Percentiles rank a stretch among this genome's conserved stretches.
phyloP scores from a whole-genome alignment of 2,329 filamentous ascomycete species.

The Fusarium odoratissimum region DNA sequence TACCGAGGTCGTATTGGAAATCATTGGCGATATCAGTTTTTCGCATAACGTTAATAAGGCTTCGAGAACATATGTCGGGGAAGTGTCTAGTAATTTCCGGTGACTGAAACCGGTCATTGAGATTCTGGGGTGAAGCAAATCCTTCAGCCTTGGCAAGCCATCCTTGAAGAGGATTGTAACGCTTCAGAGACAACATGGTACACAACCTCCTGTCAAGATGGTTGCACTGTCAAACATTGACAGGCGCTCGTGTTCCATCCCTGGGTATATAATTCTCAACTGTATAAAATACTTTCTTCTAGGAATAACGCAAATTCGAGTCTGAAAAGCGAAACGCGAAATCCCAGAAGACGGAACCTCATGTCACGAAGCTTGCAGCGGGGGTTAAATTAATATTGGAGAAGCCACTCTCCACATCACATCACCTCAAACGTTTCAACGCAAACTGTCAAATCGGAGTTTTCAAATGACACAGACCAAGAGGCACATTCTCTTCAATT shows the following conservation, averaged over 20 bases:
- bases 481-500: neutral
- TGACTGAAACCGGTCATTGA: neutral
- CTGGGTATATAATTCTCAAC: too few relatives aligned
- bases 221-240: neutral
- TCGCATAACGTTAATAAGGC: neutral
- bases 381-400: neutral
- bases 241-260: neutral
- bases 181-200: neutral
- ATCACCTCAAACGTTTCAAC: neutral
- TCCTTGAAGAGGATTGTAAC: too few relatives aligned
- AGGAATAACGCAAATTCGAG: neutral
- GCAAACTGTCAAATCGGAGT: neutral
- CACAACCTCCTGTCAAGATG: neutral
- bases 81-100: conserved; percentile 3
- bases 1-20: neutral
- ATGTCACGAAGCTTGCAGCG: neutral
- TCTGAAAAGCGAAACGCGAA: neutral
- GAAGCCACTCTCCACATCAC: neutral
- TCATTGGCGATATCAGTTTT: neutral
- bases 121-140: neutral
- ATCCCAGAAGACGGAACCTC: neutral
- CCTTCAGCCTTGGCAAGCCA: neutral
- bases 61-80: neutral
- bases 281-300: accelerated
- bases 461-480: neutral